Base-by-base conservation (phyloP, 2,329 filamentous ascomycete species). In the Fusarium sacchari region DNA sequence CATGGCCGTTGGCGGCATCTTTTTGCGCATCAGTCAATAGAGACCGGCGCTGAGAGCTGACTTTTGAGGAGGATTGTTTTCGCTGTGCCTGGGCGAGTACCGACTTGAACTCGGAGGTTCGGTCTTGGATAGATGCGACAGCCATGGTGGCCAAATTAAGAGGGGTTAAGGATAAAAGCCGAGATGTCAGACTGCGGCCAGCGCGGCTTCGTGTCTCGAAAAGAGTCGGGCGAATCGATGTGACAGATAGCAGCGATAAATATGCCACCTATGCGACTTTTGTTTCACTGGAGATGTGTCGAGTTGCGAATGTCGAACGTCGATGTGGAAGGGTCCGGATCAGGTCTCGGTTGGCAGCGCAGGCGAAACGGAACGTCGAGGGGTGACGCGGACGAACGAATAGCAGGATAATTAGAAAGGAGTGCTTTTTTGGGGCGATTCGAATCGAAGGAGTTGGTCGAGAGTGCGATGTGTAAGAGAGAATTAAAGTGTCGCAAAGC, bases 71-170 rank as follows among this genome's bases (percentile, higher is more conserved):
- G 37, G 91, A 91, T 79, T 96, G 91, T 73, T 92, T 90, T 80
- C 92, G 93, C 84, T 97, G 94, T 58, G 94, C 93, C 81, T 97
- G 94, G 50, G 90, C 87, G 71, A 98, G 90, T 79, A 98, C 97
- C 73, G 95, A 93, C 82, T 92, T 93, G 88, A 99, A 99, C 88
- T 99, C 96, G 80, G 91, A 89, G 65, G 96, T 99, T 80, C 96
- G 94, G 86, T 99, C 96, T 87, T 99, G 96, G 82, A 98, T 97
- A 58, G 95, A 96, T 69, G 88, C 82, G 80, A 90, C 87, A 64
- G 89, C 89, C 90, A 92, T 92, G 58, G 70, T 81, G 80, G 60
- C 44, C 37, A 60, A 39, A 50, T 72, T 71, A 70, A 63, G 64
- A 67, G 63, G 64, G 66, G 64, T 66, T 64, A 63, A 52, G 62